Evolutionary conservation across 768 basidiomycete genomes (phyloP).

Genomic region (Hypholoma fasciculare): DNA sequence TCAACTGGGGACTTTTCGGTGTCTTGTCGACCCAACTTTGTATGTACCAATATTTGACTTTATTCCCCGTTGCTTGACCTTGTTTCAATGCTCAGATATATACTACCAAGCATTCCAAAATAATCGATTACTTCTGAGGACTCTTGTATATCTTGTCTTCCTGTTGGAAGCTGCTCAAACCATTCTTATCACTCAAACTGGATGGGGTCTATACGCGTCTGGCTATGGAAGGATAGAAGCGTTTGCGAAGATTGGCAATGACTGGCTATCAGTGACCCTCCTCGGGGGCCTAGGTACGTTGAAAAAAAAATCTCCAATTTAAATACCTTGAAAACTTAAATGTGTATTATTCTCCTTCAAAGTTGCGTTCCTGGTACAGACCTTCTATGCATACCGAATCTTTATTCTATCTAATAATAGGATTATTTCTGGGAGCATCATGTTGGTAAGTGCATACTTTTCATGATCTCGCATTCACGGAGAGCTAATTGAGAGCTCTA

Average conservation of each 20-base stretch:
- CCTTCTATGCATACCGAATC: slow-evolving; percentile 8
- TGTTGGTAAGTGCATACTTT: not conserved
- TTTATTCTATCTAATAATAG: not conserved
- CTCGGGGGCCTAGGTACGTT: slow-evolving; percentile 2
- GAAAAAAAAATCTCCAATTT: too few species aligned
- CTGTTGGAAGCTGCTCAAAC: slow-evolving; percentile 5
- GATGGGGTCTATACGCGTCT: not conserved
- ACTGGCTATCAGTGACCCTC: not conserved
- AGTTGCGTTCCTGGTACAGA: slow-evolving; percentile 5
- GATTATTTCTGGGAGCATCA: not conserved
- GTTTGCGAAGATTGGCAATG: not conserved
- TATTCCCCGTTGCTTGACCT: not conserved
- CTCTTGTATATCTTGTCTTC: slow-evolving; percentile 1
- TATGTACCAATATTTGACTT: not conserved
- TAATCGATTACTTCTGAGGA: not conserved
- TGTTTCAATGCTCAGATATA: not conserved
- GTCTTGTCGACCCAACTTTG: not conserved
- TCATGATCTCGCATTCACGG: not conserved
- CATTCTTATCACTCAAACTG: not conserved
- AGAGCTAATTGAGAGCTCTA: not conserved
- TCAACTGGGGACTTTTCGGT: too few species aligned
- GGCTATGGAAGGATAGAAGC: not conserved
- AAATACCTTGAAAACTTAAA: too few species aligned
- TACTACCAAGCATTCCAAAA: slow-evolving; percentile 3
- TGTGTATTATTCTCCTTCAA: not conserved